Conservation (phyloP, 495 filamentous ascomycete species). For the Niebla homalea region DNA sequence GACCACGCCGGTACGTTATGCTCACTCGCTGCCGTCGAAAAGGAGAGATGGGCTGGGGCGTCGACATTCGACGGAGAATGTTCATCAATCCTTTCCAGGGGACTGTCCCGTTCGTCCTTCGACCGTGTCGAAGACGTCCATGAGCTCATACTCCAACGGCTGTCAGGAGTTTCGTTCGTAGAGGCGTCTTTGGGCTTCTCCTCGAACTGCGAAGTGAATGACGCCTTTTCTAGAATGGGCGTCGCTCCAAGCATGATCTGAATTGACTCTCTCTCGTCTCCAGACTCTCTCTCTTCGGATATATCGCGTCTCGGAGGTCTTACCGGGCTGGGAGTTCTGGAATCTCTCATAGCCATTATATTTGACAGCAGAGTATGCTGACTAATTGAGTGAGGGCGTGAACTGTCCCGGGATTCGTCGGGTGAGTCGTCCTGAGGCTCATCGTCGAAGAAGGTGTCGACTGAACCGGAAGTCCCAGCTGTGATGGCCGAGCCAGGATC, state of each 20-base stretch:
- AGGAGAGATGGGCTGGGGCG: constrained; percentile 6
- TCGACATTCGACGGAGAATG: constrained; percentile 5
- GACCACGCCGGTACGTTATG: constrained; percentile 18
- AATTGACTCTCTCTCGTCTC: constrained; percentile 46
- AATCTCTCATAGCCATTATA: constrained; percentile 39
- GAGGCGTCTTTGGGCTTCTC: constrained; percentile 16
- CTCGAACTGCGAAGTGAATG: constrained; percentile 21
- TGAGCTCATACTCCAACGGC: constrained; percentile 39
- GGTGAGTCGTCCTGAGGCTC: constrained; percentile 48
- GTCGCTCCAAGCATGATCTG: constrained; percentile 44
- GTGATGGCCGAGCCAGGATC: constrained; percentile 30
- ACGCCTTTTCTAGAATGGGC: constrained; percentile 25
- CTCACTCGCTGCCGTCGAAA: constrained; percentile 12
- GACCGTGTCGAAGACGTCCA: constrained; percentile 36
- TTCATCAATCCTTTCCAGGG: constrained; percentile 18
- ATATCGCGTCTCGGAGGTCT: constrained; percentile 19
- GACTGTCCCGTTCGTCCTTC: constrained; percentile 22
- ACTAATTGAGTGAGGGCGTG: constrained; percentile 25
- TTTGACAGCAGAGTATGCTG: constrained; percentile 37
- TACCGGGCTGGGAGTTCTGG: constrained; percentile 22
- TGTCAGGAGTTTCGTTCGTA: constrained; percentile 17
- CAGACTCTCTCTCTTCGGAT: constrained; percentile 29
- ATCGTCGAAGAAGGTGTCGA: constrained; percentile 54
- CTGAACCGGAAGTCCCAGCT: constrained; percentile 37
- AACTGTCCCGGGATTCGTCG: constrained; percentile 19